Conservation (phyloP, 148 eudicot species). For the Spergularia bocconei region DNA sequence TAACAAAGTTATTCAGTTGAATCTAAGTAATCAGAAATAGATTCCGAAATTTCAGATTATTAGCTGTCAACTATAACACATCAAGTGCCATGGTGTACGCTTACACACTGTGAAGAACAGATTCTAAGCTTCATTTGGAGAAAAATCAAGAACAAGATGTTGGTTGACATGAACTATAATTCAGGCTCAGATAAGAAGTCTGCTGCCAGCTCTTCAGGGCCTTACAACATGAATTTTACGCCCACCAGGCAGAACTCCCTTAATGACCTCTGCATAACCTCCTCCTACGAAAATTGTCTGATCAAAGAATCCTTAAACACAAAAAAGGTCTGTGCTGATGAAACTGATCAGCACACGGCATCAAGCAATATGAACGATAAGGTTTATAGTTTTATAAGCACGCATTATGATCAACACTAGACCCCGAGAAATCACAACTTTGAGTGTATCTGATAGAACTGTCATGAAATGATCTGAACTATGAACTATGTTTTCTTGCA, state of each 20-base stretch:
- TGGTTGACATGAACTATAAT: constrained; percentile 93
- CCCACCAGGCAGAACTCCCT: constrained; percentile 66
- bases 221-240: constrained; percentile 63
- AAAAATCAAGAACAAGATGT: constrained; percentile 91
- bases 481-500: background rate
- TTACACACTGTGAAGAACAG: constrained; percentile 62
- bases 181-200: constrained; percentile 93
- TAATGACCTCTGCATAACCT: constrained; percentile 91
- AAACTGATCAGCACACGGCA: background rate
- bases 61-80: background rate
- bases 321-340: too few species aligned
- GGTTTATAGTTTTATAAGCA: too few species aligned
- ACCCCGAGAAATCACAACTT: too few species aligned
- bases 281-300: constrained; percentile 94
- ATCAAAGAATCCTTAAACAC: background rate
- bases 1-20: constrained; percentile 49
- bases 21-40: constrained; percentile 31
- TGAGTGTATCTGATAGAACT: background rate
- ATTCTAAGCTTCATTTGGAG: constrained; percentile 83
- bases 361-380: background rate
- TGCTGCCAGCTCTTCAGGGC: constrained; percentile 80
- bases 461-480: background rate
- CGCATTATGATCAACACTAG: too few species aligned
- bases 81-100: background rate
- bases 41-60: background rate